Evolutionary conservation across 1,139 yeast genomes (phyloP), one percentile per base, ranked within the genome.

Genomic region (Pichia sp.): DNA sequence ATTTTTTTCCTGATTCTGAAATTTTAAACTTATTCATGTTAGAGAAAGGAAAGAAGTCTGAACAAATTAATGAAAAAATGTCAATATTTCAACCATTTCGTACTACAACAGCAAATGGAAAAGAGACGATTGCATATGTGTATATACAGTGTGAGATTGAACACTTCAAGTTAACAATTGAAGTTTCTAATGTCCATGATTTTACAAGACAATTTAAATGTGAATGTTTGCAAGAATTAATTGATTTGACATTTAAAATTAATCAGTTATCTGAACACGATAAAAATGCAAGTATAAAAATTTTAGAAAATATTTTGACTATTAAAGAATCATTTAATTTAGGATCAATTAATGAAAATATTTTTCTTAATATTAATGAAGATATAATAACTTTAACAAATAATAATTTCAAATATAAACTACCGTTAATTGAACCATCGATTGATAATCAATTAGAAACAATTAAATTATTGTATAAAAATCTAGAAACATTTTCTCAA

Each of bases 371-470:
- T 27, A 4, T 37, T 5, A 10, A 35, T 7, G 5, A 29, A 2
- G n/a, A 26, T 11, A 27, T n/a, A 9, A 27, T 49, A 7, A 37
- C 42, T 3, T 26, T 49, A 8, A 28, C 25, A 5, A 5, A 44
- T 38, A 31, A 37, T 4, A 2, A 34, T 7, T 55, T 59, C n/a
- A 50, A 53, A 29, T 53, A 58, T 38, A 46, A 32, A 1, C 42
- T 59, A 29, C 60, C 61, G 5, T 11, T 57, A 28, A 8, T 18
- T 9, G 41, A 33, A 7, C n/a, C 55, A 28, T n/a, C 34, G 3
- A 18, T 18, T 1, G n/a, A n/a, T 2, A 53, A 48, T 7, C 42
- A 46, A 29, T 27, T 53, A 7, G 26, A 6, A 4, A 18, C 55
- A 5, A 34, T 46, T 2, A 31, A 45, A 25, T 37, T 44, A 34